Percentiles rank a stretch among this genome's conserved stretches.
Evolutionary conservation across 768 basidiomycete genomes (phyloP).

Genomic region (Tulasnella sp.): DNA sequence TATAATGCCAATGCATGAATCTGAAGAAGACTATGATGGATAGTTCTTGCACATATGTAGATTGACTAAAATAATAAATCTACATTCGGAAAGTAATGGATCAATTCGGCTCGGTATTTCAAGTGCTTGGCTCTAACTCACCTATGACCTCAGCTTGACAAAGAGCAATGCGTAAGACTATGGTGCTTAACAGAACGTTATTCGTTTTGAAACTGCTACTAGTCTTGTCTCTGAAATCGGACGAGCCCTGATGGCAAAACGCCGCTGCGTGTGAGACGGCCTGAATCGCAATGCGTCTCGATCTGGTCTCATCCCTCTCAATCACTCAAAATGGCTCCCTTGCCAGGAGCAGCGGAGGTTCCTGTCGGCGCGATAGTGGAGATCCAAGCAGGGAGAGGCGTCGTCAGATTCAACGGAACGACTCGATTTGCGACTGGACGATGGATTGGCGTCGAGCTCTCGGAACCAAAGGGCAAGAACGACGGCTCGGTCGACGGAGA

Average conservation of each 20-base stretch:
- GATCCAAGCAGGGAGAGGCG: constrained; percentile 67
- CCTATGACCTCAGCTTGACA: no score
- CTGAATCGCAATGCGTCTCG: neutral
- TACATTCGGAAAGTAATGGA: no score
- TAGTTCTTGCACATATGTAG: no score
- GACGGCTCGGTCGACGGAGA: constrained; percentile 77
- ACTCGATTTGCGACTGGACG: constrained; percentile 80
- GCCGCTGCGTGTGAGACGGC: neutral
- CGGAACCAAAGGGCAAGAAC: constrained; percentile 83
- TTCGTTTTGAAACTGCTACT: no score
- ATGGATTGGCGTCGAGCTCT: constrained; percentile 92
- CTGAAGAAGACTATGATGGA: no score
- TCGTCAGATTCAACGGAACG: constrained; percentile 73
- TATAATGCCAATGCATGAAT: no score
- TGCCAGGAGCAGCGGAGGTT: constrained; percentile 15
- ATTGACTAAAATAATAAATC: no score
- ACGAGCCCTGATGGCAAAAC: neutral
- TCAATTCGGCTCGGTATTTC: no score
- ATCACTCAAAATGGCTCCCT: neutral
- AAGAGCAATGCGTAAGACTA: no score
- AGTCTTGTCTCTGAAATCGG: neutral
- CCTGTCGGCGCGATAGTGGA: constrained; percentile 66
- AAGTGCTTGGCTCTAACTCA: no score
- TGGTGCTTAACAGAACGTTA: no score
- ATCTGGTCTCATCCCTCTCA: neutral